Evolutionary conservation across 1,284 basidiomycete genomes (phyloP), one percentile per base, ranked within the genome.

Genomic region (Ustilago esculenta): DNA sequence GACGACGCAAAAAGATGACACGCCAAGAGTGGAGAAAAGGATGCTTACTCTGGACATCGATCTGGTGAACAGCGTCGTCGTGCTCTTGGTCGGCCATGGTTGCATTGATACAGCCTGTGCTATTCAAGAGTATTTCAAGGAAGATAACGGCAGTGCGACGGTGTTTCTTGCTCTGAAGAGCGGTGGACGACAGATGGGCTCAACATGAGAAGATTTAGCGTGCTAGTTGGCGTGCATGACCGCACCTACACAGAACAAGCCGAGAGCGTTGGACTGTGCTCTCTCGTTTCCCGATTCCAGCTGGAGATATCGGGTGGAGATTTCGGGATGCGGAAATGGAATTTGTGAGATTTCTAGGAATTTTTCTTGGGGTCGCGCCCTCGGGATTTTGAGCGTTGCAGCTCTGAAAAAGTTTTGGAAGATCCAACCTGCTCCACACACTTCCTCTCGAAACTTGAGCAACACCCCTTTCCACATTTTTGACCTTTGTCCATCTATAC

Each of bases 41-140:
- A 25, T 11, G 20, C 66, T 58, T 34, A 69, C 66, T 69, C 51
- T 69, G 66, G n/a, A 69, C 59, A 29, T 64, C 66, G 18, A 69
- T 52, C 48, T 69, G 58, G n/a, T 61, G 35, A 24, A 57, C 59
- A 30, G 65, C 48, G 21, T 56, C 49, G 45, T 68, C 58, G 52
- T 67, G 48, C 18, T 57, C 58, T 30, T 54, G 49, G 23, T 68
- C 65, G 20, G 58, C 50, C 65, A 68, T 68, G 29, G 6, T 54
- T 47, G 37, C 34, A n/a, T n/a, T n/a, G n/a, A n/a, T n/a, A n/a
- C n/a, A n/a, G n/a, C n/a, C n/a, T n/a, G n/a, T n/a, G n/a, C n/a
- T n/a, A n/a, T n/a, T n/a, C n/a, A n/a, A n/a, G n/a, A n/a, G n/a
- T n/a, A n/a, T n/a, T n/a, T n/a, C n/a, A n/a, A n/a, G n/a, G n/a